Evolutionary conservation across 2,329 filamentous ascomycete species (phyloP), one percentile per base, ranked within the genome.

Genomic region (Aureobasidium sp.): DNA sequence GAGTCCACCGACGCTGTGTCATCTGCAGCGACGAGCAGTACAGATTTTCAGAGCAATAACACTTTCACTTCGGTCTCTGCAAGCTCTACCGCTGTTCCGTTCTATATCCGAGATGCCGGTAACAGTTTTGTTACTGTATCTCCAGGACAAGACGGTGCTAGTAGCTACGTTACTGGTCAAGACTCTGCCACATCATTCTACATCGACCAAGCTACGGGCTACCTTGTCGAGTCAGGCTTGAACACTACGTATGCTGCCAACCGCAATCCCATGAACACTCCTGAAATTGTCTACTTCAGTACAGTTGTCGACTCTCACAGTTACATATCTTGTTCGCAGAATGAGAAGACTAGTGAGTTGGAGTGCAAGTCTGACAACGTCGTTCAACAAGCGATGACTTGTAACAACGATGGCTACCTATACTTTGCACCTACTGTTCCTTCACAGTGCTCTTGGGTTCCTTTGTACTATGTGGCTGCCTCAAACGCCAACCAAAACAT

Each of bases 211-310:
- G 22, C n/a, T 22, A 57, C 53, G 3, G 53, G 53, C 11, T 57
- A 57, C 17, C 53, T 57, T 12, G 12, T 57, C n/a, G 53, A 57
- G 41, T 31, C 39, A n/a, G 53, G 53, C 41, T 3, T 55, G 5
- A 31, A 41, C 22, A 55, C 39, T 20, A 36, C 41, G 11, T 57
- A 57, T 17, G 53, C 53, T 25, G 53, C 53, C 17, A 45, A 57
- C 27, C 39, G 53, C n/a, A 41, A 41, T 25, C 37, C 39, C 6
- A 25, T 14, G 14, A 17, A 44, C 12, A 25, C 27, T 9, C 53
- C 53, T n/a, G 53, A 57, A 41, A 7, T 34, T 31, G 27, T 57
- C 29, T 57, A 57, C 39, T 57, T 57, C 53, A 57, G 53, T 15
- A 57, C 53, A 11, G 39, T 57, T 2, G 27, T 44, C 4, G 39